Base-by-base conservation (phyloP, 2,329 filamentous ascomycete species). In the Trichoderma afroharzianum region DNA sequence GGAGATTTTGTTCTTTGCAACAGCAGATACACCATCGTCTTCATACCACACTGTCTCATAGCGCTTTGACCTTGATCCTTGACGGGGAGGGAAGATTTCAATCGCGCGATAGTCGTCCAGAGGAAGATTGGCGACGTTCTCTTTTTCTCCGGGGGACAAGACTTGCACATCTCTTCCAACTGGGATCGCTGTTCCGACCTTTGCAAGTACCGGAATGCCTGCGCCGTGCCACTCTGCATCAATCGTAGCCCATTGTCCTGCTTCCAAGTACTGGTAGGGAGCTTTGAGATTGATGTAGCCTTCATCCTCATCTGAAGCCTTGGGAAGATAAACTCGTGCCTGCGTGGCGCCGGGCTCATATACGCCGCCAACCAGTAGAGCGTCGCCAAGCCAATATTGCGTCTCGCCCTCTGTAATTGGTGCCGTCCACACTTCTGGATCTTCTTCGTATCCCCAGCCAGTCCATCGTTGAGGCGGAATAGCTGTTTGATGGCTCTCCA, bases 311-410 rank as follows among this genome's bases (percentile, higher is more conserved):
- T 77, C 80, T 1, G 89, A 90, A 91, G 80, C 75, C 63, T 73
- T 79, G 1, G 91, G 91, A 0, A 93, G 84, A 74, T 93, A 93
- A 9, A 93, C 81, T 12, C 81, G 84, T 0, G 87, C 88, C 12
- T 81, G 83, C 26, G 79, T 83, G 2, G 83, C 82, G 4, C 88
- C 89, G 0, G 89, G 82, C 75, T 90, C 86, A 76, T 91, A 93
- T 0, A 93, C 90, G 5, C 91, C 91, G 2, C 89, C 89, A 8
- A 93, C 82, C 0, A 93, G 83, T 9, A 93, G 80, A 0, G 86
- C 83, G 69, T 92, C 89, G 12, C 91, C 91, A 28, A 93, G 86
- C 91, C 91, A 93, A 81, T 90, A 93, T 77, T 94, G 91, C 4
- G 87, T 87, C 74, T 93, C 91, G 8, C 91, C 91, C 33, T 87